Base-by-base conservation (phyloP, 1,139 yeast species). In the Yamadazyma triangularis region DNA sequence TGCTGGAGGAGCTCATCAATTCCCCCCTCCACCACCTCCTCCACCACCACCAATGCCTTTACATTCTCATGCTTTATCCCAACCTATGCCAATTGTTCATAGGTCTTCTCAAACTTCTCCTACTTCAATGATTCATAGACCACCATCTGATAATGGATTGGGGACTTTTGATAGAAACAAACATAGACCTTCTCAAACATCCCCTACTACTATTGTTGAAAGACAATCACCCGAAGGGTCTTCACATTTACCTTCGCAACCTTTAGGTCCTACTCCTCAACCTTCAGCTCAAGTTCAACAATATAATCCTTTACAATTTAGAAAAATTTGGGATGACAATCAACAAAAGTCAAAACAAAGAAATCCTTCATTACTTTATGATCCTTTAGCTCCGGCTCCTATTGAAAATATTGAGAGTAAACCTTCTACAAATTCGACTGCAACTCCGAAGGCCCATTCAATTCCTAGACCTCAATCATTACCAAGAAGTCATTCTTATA, bases 321-420 rank as follows among this genome's bases (percentile, higher is more conserved):
- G 70, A 29, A 62, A 64, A 39, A 63, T 65, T 14, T 64, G 71
- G 70, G 62, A 58, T 29, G 45, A 42, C 28, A 27, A 41, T 10
- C 35, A 23, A 10, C 32, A 40, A 11, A 41, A 29, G 5, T 23
- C 39, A 9, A 39, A 57, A 24, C 62, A 53, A 11, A 44, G 70
- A 35, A 58, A 61, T 38, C 67, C 67, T 5, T 59, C 66, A 12
- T 41, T 62, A 16, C 40, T 59, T 25, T 63, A 45, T 35, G 70
- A 64, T 37, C 70, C 70, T 2, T 51, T 64, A 33, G 65, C 64
- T 2, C 61, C 64, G 6, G 53, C 45, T 23, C 46, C 48, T 15
- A 38, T 14, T 19, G 30, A 36, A 23, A 13, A 35, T 10, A 25
- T 30, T 1, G 28, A 24, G n/a, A 11, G 7, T 6, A n/a, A 8